These are phyloP conservation scores for Stylosanthes scabra DNA, from an alignment of 331 rosid species.

Conservation along the genomic window DNA sequence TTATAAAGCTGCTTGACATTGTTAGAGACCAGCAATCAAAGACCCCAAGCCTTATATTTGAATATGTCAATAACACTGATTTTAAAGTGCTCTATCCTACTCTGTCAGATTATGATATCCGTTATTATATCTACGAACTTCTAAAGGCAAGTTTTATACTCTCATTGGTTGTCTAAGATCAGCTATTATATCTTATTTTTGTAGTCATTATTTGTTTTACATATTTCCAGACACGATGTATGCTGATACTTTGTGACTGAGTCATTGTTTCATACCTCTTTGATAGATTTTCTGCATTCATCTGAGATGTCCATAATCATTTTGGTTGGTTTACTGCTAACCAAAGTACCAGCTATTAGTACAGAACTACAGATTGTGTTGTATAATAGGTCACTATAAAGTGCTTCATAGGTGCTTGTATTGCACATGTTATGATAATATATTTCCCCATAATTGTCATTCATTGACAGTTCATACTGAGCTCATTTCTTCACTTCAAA, in stretches of 20 bases:
- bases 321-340: background rate
- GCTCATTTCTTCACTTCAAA: conserved; percentile 5
- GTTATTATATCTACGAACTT: conserved; percentile 72
- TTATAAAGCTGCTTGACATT: conserved; percentile 77
- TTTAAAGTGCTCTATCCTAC: conserved; percentile 79
- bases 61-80: conserved; percentile 76
- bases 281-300: conserved; percentile 14
- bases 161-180: background rate
- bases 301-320: background rate
- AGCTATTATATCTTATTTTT: conserved; percentile 10
- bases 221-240: background rate
- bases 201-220: conserved; percentile 18
- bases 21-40: conserved; percentile 82
- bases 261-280: background rate
- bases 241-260: background rate
- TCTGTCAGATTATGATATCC: conserved; percentile 67
- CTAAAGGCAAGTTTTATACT: conserved; percentile 58
- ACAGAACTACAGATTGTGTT: background rate
- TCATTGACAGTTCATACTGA: background rate
- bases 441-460: background rate
- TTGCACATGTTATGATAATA: background rate
- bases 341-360: background rate
- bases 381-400: background rate
- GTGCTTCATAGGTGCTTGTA: background rate
- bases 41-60: conserved; percentile 80